phyloP scores from a whole-genome alignment of 768 basidiomycete species.

The Boletus fagicola region DNA sequence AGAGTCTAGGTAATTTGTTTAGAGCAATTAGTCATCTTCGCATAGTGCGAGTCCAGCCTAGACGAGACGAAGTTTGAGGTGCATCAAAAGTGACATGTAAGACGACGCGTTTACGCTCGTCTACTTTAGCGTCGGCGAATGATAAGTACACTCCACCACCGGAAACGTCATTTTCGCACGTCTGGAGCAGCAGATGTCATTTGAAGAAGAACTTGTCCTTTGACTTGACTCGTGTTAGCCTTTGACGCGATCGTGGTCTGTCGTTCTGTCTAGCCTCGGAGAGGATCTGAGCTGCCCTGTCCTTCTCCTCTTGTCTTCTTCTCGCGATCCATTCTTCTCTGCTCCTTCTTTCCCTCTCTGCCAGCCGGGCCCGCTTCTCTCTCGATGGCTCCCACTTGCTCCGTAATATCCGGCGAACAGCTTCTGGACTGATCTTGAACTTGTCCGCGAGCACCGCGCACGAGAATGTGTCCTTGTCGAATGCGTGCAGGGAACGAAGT shows the following conservation, averaged over 20 bases:
- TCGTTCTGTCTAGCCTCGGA: constrained; percentile 18
- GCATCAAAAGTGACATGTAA: constrained; percentile 14
- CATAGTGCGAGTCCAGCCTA: neutral
- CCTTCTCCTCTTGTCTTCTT: constrained; percentile 43
- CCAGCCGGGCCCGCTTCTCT: constrained; percentile 50
- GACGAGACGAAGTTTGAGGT: neutral
- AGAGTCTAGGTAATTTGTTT: neutral
- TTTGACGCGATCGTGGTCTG: constrained; percentile 11
- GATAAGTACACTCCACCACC: neutral
- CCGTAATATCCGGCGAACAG: constrained; percentile 74
- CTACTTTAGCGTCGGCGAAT: neutral
- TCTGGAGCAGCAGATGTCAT: constrained; percentile 23
- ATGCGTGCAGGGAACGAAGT: constrained; percentile 60
- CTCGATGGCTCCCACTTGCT: constrained; percentile 66
- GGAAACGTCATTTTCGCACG: constrained; percentile 13
- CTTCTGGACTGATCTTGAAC: constrained; percentile 80
- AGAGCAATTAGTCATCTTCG: constrained; percentile 1
- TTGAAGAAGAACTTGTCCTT: constrained; percentile 44
- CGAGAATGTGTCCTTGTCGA: constrained; percentile 63
- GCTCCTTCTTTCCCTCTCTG: constrained; percentile 48
- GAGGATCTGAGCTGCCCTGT: constrained; percentile 36
- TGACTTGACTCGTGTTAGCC: constrained; percentile 26
- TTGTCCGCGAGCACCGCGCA: constrained; percentile 68
- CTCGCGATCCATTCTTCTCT: constrained; percentile 40
- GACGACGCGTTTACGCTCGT: neutral